Evolutionary conservation across 2,329 filamentous ascomycete species (phyloP).

Genomic region (Botrytis fabae): DNA sequence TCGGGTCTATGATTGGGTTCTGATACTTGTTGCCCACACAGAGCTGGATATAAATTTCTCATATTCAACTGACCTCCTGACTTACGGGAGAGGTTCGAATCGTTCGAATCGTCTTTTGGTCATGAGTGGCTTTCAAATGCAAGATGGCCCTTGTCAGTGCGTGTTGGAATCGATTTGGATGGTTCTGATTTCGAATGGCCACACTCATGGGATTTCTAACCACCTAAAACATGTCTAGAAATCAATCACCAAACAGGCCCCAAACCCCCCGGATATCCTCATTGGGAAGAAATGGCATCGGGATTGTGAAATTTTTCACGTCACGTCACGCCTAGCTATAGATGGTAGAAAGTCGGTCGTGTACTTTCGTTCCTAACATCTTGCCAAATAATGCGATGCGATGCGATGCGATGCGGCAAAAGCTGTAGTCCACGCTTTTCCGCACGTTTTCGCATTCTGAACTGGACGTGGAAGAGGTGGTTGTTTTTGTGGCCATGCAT

Average conservation of each 20-base stretch:
- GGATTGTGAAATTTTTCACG: neutral
- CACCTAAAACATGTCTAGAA: neutral
- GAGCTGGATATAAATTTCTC: neutral
- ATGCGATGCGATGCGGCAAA: conserved; percentile 1
- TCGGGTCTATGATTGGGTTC: neutral
- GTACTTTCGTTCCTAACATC: neutral
- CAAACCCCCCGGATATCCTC: neutral
- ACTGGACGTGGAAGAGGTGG: neutral
- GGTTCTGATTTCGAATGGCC: neutral
- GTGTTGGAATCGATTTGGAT: neutral
- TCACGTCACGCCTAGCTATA: neutral
- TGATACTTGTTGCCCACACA: neutral
- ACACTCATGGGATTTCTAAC: neutral
- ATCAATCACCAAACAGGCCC: neutral
- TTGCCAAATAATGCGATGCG: neutral
- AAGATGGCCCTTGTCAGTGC: neutral
- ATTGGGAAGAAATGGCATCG: neutral
- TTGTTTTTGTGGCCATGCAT: neutral
- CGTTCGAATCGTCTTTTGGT: neutral
- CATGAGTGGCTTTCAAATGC: neutral
- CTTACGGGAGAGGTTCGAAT: neutral
- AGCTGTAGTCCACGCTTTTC: neutral
- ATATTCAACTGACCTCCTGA: neutral
- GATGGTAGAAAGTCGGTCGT: neutral
- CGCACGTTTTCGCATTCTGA: conserved; percentile 1